Base-by-base conservation (phyloP, 2,329 filamentous ascomycete genomes). In the Exophiala spinifera region DNA sequence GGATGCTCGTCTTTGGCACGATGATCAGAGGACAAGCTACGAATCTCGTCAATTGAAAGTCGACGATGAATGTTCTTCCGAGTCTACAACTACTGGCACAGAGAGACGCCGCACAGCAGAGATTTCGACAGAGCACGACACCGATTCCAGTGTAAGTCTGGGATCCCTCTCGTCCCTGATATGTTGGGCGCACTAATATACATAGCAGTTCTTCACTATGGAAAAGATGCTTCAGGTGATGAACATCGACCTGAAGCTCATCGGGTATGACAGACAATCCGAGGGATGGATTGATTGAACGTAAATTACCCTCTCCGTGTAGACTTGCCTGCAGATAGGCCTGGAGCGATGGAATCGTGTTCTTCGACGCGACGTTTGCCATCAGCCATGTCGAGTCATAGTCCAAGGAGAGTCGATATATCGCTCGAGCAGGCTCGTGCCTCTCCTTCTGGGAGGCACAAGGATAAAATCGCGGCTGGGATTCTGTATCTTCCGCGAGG, bases 221-320 rank as follows among this genome's bases (percentile, higher is more conserved):
- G 82, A 80, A 45, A 82, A 82, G 77, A 87, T 88, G 85, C 74
- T 88, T 14, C 79, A 78, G 60, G 82, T 78, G 25, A 71, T 88
- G 55, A 84, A 86, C 63, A 79, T 88, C 53, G 82, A 86, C 51
- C 69, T 81, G 3, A 71, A 77, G 46, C 65, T 80, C n/a, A 84
- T 88, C 60, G 85, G 84, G 4, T 87, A 80, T 66, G 82, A 86
- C 67, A 75, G 76, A 54, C 67, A 73, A 11, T 67, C 71, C 49
- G 80, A 85, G 65, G 72, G 74, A 65, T 88, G 85, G 85, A 69
- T 76, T 47, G 75, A 76, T 55, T 81, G 68, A 79, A 34, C 20
- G 6, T 31, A 8, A 10, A 31, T 3, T 10, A 5, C 28, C 28
- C 28, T 31, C 28, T 6, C 11, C 28, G 28, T 31, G 28, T 31